Evolutionary conservation across 169 alveolate genomes (phyloP).

Genomic region (Besnoitia besnoiti): DNA sequence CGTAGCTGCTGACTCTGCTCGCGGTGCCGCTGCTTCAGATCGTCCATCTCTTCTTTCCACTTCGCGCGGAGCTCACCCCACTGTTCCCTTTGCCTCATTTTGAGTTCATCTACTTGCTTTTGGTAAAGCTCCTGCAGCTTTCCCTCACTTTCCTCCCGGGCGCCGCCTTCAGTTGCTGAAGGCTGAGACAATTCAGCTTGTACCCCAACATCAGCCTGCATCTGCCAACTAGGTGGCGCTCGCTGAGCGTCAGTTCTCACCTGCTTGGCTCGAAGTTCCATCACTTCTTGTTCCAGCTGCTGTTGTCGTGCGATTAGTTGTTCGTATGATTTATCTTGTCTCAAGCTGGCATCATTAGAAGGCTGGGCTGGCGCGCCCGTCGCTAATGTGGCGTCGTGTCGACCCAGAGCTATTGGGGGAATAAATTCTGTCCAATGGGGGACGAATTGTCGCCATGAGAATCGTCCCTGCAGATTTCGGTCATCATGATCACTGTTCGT

Average conservation of each 20-base stretch:
- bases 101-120: neutral
- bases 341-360: neutral
- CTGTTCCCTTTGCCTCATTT: neutral
- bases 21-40: neutral
- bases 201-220: neutral
- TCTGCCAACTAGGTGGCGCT: neutral
- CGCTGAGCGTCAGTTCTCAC: neutral
- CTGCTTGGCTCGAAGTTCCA: neutral
- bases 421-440: slow-evolving; percentile 3
- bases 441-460: slow-evolving; percentile 20
- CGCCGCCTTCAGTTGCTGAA: neutral
- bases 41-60: neutral
- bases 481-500: neutral
- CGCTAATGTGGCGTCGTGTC: neutral
- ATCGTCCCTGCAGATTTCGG: neutral
- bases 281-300: slow-evolving; percentile 5
- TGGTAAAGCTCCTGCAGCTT: neutral
- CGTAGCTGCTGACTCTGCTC: neutral
- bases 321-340: neutral
- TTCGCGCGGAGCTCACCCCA: neutral
- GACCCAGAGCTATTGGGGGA: neutral
- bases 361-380: neutral
- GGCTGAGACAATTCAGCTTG: neutral
- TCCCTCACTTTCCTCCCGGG: neutral
- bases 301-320: neutral